phyloP scores from a whole-genome alignment of 306 rosid genomes.

The Prunus campanulata region DNA sequence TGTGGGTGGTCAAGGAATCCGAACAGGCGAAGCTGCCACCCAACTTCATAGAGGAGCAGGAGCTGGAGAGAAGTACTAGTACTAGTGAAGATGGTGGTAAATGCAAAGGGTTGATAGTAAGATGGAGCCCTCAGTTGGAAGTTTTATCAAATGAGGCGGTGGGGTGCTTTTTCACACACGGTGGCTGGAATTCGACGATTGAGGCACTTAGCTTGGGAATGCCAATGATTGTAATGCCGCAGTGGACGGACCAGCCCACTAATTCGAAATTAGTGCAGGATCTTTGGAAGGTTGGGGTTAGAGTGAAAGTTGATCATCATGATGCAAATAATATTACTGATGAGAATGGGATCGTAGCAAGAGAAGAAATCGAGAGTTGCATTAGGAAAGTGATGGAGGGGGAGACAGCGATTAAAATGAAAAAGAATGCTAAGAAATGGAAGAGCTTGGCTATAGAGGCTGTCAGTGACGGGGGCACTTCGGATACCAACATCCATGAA shows the following conservation, averaged over 20 bases:
- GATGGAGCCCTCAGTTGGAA: conserved; percentile 50
- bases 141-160: conserved; percentile 40
- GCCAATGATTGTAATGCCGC: conserved; percentile 54
- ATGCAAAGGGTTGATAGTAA: conserved; percentile 37
- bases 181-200: conserved; percentile 58
- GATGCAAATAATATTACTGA: not conserved
- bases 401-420: conserved; percentile 24
- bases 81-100: not conserved
- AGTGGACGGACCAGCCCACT: conserved; percentile 54
- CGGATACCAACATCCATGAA: conserved; percentile 37
- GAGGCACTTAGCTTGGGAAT: conserved; percentile 53
- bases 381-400: conserved; percentile 35
- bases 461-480: conserved; percentile 39
- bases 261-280: conserved; percentile 42
- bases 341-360: conserved; percentile 31
- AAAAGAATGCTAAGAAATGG: conserved; percentile 41
- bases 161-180: conserved; percentile 52
- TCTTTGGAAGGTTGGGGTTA: conserved; percentile 49
- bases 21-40: conserved; percentile 29
- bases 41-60: conserved; percentile 6
- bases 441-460: conserved; percentile 23
- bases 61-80: too few relatives aligned
- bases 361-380: conserved; percentile 36
- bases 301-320: conserved; percentile 24
- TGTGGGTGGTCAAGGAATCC: conserved; percentile 51